Conservation (phyloP, 2,329 filamentous ascomycete genomes). For the Exophiala phaeomuriformis region DNA sequence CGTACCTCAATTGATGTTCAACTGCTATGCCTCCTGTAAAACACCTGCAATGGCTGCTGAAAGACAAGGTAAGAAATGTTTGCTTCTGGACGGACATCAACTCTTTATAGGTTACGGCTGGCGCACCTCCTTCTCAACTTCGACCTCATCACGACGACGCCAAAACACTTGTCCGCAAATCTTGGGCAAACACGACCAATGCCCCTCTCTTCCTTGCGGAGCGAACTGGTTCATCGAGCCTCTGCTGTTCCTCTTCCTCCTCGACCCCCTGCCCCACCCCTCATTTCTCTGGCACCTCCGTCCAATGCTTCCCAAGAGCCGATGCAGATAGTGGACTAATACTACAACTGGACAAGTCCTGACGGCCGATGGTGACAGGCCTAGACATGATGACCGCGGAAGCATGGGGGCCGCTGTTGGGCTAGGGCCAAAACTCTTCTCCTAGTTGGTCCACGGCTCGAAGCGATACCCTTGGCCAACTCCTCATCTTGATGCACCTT, state of each 20-base stretch:
- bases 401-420: not conserved
- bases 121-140: not conserved
- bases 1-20: not conserved
- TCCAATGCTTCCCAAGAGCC: slow-evolving; percentile 1
- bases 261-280: slow-evolving; percentile 12
- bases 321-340: not conserved
- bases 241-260: not conserved
- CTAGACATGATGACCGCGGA: not conserved
- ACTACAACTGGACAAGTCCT: not conserved
- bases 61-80: not conserved
- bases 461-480: not conserved
- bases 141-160: not conserved
- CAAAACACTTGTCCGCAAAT: slow-evolving; percentile 4
- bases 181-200: slow-evolving; percentile 2
- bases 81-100: slow-evolving; percentile 11
- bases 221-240: slow-evolving; percentile 1
- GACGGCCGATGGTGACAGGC: slow-evolving; percentile 3
- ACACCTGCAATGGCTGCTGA: not conserved
- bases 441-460: not conserved
- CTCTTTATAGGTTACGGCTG: slow-evolving; percentile 5
- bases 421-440: not conserved
- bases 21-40: not conserved
- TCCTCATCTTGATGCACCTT: not conserved
- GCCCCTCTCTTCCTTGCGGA: slow-evolving; percentile 15
- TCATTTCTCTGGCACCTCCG: slow-evolving; percentile 1